Evolutionary conservation across 192 early-diverging fungal genomes (phyloP), one percentile per base, ranked within the genome.

Genomic region (Backusella tuberculispora): DNA sequence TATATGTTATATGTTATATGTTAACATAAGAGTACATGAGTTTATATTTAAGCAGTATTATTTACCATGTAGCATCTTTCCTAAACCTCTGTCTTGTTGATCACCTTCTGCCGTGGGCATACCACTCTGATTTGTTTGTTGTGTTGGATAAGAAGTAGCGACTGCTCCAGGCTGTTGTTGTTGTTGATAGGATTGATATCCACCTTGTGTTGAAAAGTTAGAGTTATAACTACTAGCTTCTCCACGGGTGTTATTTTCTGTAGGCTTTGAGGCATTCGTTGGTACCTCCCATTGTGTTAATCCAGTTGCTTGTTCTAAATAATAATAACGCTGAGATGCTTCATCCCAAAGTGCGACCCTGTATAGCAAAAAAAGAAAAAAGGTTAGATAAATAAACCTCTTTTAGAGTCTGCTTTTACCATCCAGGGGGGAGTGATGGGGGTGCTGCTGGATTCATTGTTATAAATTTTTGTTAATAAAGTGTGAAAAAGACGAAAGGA

Each of bases 321-420:
- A 77, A 34, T 72, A 77, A 43, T 77, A 77, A 6, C 76, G 63
- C 29, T 71, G 60, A 9, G 63, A 46, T 24, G 41, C 34, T 37
- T 71, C 60, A n/a, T 77, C 76, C 76, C 76, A 77, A 34, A 72
- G 64, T 40, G 76, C 70, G 14, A 77, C 48, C 76, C 76, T 77
- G 29, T 34, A 34, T 34, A 34, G 2, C 29, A 72, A 14, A 6
- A 43, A 71, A 4, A 17, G 10, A 0, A 29, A 65, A 7, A 24
- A 24, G 26, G 53, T 60, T 60, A 24, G 53, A 26, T 26, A 60
- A 19, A 44, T 13, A 26, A 60, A 26, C 7, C 6, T 10, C 21
- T 12, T 13, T 60, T 26, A 0, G 26, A 21, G 19, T 1, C 53
- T 26, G 29, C 13, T 37, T 12, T 26, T 77, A 77, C 76, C 76